A percentile compares a stretch with the other conserved stretches of the same genome.
phyloP scores from a whole-genome alignment of 352 stramenopile genomes.

The Phytophthora idaei region DNA sequence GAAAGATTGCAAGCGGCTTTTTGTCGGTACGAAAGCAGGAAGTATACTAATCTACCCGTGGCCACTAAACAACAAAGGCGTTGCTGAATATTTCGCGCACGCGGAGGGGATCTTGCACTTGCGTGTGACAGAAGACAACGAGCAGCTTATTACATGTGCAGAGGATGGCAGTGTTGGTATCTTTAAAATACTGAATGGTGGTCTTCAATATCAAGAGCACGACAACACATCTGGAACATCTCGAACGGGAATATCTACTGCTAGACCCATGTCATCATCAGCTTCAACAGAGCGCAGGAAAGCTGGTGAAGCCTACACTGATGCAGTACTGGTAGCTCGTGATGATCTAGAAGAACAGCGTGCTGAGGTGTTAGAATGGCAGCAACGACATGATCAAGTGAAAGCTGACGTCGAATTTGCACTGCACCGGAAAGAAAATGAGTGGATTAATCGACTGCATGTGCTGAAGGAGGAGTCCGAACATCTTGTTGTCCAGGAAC shows the following conservation, averaged over 20 bases:
- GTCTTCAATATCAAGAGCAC: constrained; percentile 12
- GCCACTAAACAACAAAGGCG: constrained; percentile 51
- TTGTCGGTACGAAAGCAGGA: constrained; percentile 68
- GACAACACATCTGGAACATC: constrained; percentile 10
- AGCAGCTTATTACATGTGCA: constrained; percentile 54
- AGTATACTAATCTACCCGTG: constrained; percentile 69
- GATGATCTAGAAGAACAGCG: constrained; percentile 83
- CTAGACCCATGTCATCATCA: constrained; percentile 28
- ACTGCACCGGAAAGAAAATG: constrained; percentile 85
- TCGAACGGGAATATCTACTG: constrained; percentile 14
- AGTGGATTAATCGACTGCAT: constrained; percentile 85
- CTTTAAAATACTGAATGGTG: constrained; percentile 49
- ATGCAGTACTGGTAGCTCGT: constrained; percentile 70
- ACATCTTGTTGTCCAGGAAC: constrained; percentile 74
- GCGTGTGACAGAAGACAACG: constrained; percentile 75
- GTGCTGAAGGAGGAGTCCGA: constrained; percentile 84
- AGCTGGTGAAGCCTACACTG: constrained; percentile 27
- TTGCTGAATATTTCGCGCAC: constrained; percentile 61
- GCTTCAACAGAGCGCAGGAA: constrained; percentile 23
- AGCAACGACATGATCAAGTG: constrained; percentile 78
- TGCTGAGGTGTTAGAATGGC: constrained; percentile 53
- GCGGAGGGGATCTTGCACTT: constrained; percentile 68
- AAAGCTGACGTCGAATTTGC: constrained; percentile 86
- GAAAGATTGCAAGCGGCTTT: constrained; percentile 66
- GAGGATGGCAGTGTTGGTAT: constrained; percentile 72